Evolutionary conservation across 2,329 filamentous ascomycete genomes (phyloP).

Genomic region (Diaporthe citrichinensis): DNA sequence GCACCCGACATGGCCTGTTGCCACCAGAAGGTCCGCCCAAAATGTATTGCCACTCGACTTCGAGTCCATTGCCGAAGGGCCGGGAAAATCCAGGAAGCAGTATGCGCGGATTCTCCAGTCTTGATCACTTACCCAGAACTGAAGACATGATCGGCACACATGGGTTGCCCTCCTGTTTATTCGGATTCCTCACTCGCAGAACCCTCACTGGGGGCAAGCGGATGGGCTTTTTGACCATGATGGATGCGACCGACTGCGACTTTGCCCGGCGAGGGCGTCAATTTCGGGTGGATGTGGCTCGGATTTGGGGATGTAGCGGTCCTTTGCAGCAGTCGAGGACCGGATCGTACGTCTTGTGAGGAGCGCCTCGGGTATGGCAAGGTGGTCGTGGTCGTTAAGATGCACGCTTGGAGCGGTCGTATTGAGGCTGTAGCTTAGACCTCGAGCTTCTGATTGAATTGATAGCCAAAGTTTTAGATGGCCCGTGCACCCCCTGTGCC

Average conservation of each 20-base stretch:
- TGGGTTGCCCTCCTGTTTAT: conserved; percentile 63
- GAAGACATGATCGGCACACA: conserved; percentile 71
- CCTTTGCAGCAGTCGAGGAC: neutral
- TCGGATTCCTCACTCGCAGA: conserved; percentile 69
- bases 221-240: conserved; percentile 66
- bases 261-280: conserved; percentile 40
- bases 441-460: conserved; percentile 5
- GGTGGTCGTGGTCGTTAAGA: neutral
- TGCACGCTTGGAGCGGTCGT: neutral
- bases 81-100: neutral
- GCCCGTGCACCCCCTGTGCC: conserved; percentile 26
- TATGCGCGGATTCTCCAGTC: neutral
- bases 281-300: neutral
- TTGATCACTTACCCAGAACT: conserved; percentile 65
- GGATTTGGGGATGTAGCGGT: neutral
- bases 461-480: conserved; percentile 37
- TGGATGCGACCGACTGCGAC: conserved; percentile 36
- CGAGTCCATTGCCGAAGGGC: too few species aligned
- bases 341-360: neutral
- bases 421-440: neutral
- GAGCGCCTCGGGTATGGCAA: neutral
- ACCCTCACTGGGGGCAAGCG: conserved; percentile 70
- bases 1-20: neutral
- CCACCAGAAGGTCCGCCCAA: neutral
- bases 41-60: neutral